Base-by-base conservation (phyloP, 345 rosid species). In the Laguncularia racemosa region DNA sequence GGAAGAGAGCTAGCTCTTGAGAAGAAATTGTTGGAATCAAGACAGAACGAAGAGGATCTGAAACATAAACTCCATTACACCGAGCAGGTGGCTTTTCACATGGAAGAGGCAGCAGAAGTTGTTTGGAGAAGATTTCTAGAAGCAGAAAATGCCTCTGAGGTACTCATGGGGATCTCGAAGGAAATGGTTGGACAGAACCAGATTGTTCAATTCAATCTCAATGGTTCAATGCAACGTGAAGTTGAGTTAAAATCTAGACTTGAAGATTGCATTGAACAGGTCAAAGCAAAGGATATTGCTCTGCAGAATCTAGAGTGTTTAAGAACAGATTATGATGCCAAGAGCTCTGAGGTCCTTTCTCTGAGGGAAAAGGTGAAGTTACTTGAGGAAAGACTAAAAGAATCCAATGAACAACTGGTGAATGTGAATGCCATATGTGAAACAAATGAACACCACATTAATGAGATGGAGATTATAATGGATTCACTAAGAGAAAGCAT, bases 51-150 rank as follows among this genome's bases (percentile, higher is more conserved):
- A 73, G 91, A 86, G 60, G 89, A 85, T 62, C 65, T 92, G 75
- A 81, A 85, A 67, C 51, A 81, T 54, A 89, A 89, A 85, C 82
- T 93, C 21, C 91, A 82, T 53, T 71, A 67, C 61, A 93, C 89
- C 0, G 91, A 81, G 58, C 91, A 87, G 72, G 86, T 93, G 15
- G 68, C 88, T 66, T 71, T 84, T 46, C 84, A 83, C 71, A 93
- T 93, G 95, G 99, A 93, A 76, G 99, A 89, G 82, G 96, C 96
- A 1, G 85, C 97, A 16, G 96, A 86, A 80, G 88, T 86, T 53
- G 83, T 89, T 38, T 84, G 87, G 95, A 96, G 89, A 73, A 77
- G 91, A 67, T 93, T 93, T 78, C 66, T 93, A 8, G 99, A 89
- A 76, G 97, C 99, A 2, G 97, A 89, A 44, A 93, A 93, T 74